A percentile compares a stretch with the other conserved stretches of the same genome.
Conservation (phyloP, 768 basidiomycete genomes). For the Amanita thiersii region DNA sequence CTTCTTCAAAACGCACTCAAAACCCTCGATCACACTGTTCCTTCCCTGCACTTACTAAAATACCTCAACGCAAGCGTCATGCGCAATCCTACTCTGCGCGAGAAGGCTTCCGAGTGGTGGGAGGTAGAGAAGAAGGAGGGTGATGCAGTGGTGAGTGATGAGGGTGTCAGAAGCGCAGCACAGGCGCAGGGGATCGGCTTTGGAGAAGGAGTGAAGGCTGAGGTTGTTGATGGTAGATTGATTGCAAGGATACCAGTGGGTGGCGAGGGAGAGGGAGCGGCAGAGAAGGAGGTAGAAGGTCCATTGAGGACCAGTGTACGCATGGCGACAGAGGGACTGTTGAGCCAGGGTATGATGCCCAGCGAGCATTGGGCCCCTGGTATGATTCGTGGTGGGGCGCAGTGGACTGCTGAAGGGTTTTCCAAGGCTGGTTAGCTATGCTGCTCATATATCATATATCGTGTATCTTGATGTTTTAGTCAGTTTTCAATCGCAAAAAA, state of each 20-base stretch:
- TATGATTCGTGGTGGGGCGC: background rate
- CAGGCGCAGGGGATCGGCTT: constrained; percentile 36
- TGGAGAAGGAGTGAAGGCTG: constrained; percentile 18
- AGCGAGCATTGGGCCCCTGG: constrained; percentile 22
- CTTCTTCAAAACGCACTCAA: constrained; percentile 20
- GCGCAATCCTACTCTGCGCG: constrained; percentile 41
- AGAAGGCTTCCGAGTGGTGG: constrained; percentile 50
- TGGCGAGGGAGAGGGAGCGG: constrained; percentile 8
- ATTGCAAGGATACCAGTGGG: constrained; percentile 16
- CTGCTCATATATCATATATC: too few relatives aligned
- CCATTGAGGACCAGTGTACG: constrained; percentile 24
- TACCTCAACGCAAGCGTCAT: constrained; percentile 49
- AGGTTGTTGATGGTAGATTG: constrained; percentile 6
- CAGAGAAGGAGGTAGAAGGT: constrained; percentile 18
- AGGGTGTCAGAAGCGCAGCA: constrained; percentile 37
- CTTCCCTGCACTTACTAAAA: constrained; percentile 46
- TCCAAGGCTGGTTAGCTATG: too few relatives aligned
- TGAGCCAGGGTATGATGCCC: constrained; percentile 21
- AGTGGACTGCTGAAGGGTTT: background rate
- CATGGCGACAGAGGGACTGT: constrained; percentile 21
- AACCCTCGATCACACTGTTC: constrained; percentile 29
- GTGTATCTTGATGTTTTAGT: too few relatives aligned
- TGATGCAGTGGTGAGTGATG: constrained; percentile 36
- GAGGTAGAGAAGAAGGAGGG: constrained; percentile 45
- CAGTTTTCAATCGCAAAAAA: too few relatives aligned